These are phyloP conservation scores for Botrytis byssoidea DNA, from an alignment of 2,329 filamentous ascomycete species.

Conservation along the genomic window DNA sequence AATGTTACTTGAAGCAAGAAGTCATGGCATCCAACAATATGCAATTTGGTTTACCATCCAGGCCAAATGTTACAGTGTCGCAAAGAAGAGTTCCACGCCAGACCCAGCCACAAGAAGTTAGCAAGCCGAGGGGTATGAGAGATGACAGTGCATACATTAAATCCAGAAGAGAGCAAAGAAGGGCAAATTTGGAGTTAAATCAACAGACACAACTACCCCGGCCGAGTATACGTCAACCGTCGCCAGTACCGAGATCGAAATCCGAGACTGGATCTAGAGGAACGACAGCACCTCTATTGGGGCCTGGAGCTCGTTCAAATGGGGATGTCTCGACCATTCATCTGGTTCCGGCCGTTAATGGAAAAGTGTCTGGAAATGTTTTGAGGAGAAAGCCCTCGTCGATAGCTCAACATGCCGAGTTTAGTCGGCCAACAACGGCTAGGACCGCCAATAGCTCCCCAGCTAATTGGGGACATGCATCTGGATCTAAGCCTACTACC, in stretches of 20 bases:
- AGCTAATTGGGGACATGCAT: conserved; percentile 23
- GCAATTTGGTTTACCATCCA: conserved; percentile 44
- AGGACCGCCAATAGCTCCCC: conserved; percentile 29
- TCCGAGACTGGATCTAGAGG: conserved; percentile 27
- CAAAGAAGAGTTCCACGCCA: conserved; percentile 35
- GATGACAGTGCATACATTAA: conserved; percentile 44
- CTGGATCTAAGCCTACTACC: conserved; percentile 24
- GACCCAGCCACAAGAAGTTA: conserved; percentile 25
- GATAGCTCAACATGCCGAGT: conserved; percentile 42
- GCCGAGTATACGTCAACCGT: conserved; percentile 29
- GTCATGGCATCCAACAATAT: conserved; percentile 47
- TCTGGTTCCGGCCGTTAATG: conserved; percentile 28
- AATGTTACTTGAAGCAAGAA: conserved; percentile 32
- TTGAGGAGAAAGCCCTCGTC: conserved; percentile 52
- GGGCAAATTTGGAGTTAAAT: conserved; percentile 23
- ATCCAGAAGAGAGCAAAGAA: conserved; percentile 29
- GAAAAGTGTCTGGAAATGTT: conserved; percentile 44
- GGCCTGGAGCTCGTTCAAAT: conserved; percentile 28
- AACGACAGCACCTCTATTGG: conserved; percentile 30
- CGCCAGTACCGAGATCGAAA: conserved; percentile 25
- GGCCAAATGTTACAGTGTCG: conserved; percentile 43
- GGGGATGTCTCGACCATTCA: conserved; percentile 15
- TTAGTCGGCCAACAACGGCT: conserved; percentile 30
- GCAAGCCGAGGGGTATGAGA: conserved; percentile 38
- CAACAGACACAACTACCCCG: conserved; percentile 31